Evolutionary conservation across 2,329 filamentous ascomycete species (phyloP), one percentile per base, ranked within the genome.

Genomic region (Dendrostoma leiphaemia): DNA sequence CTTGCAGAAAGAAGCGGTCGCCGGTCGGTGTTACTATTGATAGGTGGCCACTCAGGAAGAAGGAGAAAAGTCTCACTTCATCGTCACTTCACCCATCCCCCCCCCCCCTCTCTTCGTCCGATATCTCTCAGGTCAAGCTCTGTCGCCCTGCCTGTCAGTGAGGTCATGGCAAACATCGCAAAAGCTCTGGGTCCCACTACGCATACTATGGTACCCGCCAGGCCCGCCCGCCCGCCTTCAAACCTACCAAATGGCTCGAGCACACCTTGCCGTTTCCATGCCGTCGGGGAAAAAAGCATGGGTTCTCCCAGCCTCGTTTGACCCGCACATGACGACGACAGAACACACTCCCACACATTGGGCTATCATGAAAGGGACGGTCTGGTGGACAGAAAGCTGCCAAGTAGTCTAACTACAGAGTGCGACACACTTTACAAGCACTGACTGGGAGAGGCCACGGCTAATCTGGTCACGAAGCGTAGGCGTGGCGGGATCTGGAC

Each of bases 191-290:
- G 35, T 32, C 21, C 38, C 35, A 50, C 37, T 29, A 21, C n/a
- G n/a, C 32, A 38, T 17, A n/a, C n/a, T n/a, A n/a, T n/a, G n/a
- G 15, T 45, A 45, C 41, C 41, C 41, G 28, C 41, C 24, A 40
- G 35, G 24, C 34, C 46, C 46, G 34, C 46, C 19, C 48, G 23
- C 37, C 35, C 47, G 23, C 47, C 45, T 41, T 40, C 34, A 28
- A 28, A 35, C 47, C 35, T 45, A 41, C 46, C 46, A 23, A 26
- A 26, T 24, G 50, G 54, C 54, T 51, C 51, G 54, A 54, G 54
- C 54, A 54, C 41, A 53, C 47, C 54, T 57, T 57, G 51, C 54
- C 26, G 8, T 54, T 29, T 19, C 29, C 48, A 29, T 41, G 21
- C 49, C 43, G 19, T 34, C 49, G 45, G 51, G 6, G 19, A 37